Conservation (phyloP, 306 rosid genomes). For the Citrullus colocynthis region DNA sequence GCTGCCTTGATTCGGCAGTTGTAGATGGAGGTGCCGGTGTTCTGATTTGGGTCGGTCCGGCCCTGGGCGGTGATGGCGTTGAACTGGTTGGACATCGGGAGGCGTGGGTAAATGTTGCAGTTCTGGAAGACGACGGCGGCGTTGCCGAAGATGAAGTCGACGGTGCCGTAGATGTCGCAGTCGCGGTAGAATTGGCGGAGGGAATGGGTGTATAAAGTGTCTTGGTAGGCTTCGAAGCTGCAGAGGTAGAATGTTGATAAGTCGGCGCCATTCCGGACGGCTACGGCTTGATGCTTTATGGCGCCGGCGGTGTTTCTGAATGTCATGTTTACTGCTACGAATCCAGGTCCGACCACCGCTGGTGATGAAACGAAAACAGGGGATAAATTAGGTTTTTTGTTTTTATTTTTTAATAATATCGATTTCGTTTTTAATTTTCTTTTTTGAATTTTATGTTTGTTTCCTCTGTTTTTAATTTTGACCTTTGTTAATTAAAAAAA, state of each 20-base stretch:
- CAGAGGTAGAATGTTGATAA: conserved; percentile 56
- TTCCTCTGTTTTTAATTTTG: too few relatives aligned
- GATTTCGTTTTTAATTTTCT: too few relatives aligned
- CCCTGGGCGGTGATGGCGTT: conserved; percentile 93
- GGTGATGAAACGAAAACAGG: conserved; percentile 6
- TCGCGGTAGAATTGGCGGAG: conserved; percentile 72
- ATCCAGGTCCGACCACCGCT: conserved; percentile 56
- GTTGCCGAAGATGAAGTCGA: conserved; percentile 90
- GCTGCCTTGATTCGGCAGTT: conserved; percentile 54
- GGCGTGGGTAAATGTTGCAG: conserved; percentile 72
- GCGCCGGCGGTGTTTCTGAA: conserved; percentile 75
- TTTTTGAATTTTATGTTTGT: too few relatives aligned
- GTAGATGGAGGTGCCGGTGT: conserved; percentile 64
- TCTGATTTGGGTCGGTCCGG: conserved; percentile 66
- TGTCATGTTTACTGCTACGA: conserved; percentile 65
- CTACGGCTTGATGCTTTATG: conserved; percentile 67
- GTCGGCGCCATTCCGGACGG: conserved; percentile 59
- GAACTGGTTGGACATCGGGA: conserved; percentile 70
- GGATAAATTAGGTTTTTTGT: neutral
- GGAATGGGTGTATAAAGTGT: conserved; percentile 66
- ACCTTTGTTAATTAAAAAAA: too few relatives aligned
- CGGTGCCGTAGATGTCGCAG: conserved; percentile 71
- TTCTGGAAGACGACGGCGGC: conserved; percentile 77
- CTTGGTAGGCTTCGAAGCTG: conserved; percentile 80
- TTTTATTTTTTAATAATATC: too few relatives aligned